Conservation (phyloP, 768 basidiomycete genomes). For the Xerocomus potaroensis region DNA sequence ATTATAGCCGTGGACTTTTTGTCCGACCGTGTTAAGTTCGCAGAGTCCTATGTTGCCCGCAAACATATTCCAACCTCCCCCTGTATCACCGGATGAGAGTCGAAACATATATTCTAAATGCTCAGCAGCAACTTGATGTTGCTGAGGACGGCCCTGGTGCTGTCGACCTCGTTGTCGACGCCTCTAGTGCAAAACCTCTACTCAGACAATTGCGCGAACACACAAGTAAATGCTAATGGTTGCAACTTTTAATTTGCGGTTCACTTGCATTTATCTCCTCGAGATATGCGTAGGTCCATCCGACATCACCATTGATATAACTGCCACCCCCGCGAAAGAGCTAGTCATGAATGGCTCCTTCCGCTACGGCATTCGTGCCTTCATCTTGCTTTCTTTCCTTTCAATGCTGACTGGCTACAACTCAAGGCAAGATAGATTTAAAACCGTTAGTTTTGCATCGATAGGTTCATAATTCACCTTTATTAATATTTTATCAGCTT, state of each 20-base stretch:
- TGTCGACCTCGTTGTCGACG: conserved; percentile 87
- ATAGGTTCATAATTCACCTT: conserved; percentile 33
- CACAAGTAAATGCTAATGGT: conserved; percentile 44
- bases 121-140: conserved; percentile 65
- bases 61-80: conserved; percentile 62
- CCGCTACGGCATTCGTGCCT: conserved; percentile 67
- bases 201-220: conserved; percentile 82
- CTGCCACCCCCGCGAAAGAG: conserved; percentile 70
- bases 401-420: conserved; percentile 31
- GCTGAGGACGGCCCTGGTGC: conserved; percentile 63
- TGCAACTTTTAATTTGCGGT: not conserved
- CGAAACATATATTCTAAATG: conserved; percentile 68
- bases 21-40: conserved; percentile 75
- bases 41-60: conserved; percentile 82
- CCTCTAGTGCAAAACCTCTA: conserved; percentile 92
- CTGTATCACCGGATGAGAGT: conserved; percentile 58
- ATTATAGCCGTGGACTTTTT: conserved; percentile 84
- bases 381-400: not conserved
- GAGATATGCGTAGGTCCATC: conserved; percentile 86
- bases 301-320: conserved; percentile 71
- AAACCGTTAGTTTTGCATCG: conserved; percentile 88
- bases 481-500: conserved; percentile 40
- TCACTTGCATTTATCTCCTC: not conserved
- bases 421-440: conserved; percentile 78
- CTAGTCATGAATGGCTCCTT: conserved; percentile 85